phyloP scores from a whole-genome alignment of 805 yeast genomes.

The Komagataella pseudopastoris region DNA sequence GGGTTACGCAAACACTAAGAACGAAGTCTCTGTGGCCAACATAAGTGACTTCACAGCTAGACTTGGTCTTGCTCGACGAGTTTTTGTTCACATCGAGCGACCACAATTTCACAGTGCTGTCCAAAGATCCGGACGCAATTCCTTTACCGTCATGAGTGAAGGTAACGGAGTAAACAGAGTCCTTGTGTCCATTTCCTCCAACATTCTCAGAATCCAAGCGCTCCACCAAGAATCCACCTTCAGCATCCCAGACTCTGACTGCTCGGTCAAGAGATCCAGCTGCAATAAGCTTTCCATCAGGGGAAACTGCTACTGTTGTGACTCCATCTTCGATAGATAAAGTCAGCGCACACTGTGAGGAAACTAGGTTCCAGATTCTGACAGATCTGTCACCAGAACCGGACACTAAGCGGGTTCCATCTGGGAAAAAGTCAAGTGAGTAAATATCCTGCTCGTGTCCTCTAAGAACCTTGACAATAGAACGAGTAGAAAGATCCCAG shows the following conservation, averaged over 20 bases:
- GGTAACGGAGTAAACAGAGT: conserved; percentile 89
- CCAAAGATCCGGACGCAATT: conserved; percentile 89
- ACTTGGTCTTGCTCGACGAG: conserved; percentile 29
- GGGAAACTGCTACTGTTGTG: conserved; percentile 94
- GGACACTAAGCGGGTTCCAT: conserved; percentile 83
- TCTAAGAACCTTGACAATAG: conserved; percentile 71
- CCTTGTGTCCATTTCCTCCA: conserved; percentile 87
- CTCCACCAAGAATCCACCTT: conserved; percentile 84
- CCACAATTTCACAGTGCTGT: conserved; percentile 94
- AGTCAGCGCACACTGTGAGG: conserved; percentile 81
- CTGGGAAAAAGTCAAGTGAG: conserved; percentile 88
- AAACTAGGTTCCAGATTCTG: conserved; percentile 87
- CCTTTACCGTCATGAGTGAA: conserved; percentile 86
- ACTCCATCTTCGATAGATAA: conserved; percentile 94
- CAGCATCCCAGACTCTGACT: conserved; percentile 94
- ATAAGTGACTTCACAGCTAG: conserved; percentile 79
- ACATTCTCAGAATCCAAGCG: conserved; percentile 83
- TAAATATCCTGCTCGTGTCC: conserved; percentile 98
- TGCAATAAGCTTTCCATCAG: conserved; percentile 87
- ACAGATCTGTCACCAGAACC: conserved; percentile 97
- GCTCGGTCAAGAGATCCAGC: conserved; percentile 95
- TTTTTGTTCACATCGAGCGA: conserved; percentile 51
- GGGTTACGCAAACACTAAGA: conserved; percentile 85
- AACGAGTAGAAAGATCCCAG: conserved; percentile 83
- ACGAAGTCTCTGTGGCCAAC: conserved; percentile 96